phyloP scores from a whole-genome alignment of 2,329 filamentous ascomycete species.

The Trichoderma oligosporum region DNA sequence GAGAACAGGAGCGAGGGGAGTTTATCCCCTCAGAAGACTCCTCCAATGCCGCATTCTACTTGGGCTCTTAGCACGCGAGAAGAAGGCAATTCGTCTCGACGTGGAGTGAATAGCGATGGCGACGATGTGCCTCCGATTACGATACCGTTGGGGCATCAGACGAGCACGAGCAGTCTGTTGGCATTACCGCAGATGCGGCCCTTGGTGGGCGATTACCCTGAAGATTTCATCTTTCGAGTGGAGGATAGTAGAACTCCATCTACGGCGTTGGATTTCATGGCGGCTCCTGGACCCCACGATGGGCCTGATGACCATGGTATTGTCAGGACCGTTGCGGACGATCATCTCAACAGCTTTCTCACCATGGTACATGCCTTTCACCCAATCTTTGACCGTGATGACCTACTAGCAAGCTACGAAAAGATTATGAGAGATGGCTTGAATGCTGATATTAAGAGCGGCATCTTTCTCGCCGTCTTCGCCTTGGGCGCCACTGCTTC shows the following conservation, averaged over 20 bases:
- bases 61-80: constrained; percentile 14
- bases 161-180: constrained; percentile 21
- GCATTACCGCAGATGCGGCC: constrained; percentile 20
- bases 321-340: constrained; percentile 9
- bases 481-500: constrained; percentile 21
- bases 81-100: constrained; percentile 1
- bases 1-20: not conserved
- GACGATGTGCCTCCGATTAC: constrained; percentile 19
- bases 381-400: constrained; percentile 20
- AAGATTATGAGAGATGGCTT: constrained; percentile 16
- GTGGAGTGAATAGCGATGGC: not conserved
- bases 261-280: constrained; percentile 14
- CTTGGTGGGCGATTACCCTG: constrained; percentile 20
- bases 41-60: constrained; percentile 13
- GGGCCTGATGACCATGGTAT: not conserved
- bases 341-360: constrained; percentile 18
- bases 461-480: constrained; percentile 20
- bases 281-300: not conserved
- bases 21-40: not conserved
- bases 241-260: constrained; percentile 14
- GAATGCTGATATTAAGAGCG: constrained; percentile 15
- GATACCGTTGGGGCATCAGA: constrained; percentile 23
- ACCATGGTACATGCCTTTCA: constrained; percentile 20
- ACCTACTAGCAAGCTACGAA: constrained; percentile 15
- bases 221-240: constrained; percentile 21